These are phyloP conservation scores for Arachis stenosperma DNA, from an alignment of 306 rosid species.

Conservation along the genomic window DNA sequence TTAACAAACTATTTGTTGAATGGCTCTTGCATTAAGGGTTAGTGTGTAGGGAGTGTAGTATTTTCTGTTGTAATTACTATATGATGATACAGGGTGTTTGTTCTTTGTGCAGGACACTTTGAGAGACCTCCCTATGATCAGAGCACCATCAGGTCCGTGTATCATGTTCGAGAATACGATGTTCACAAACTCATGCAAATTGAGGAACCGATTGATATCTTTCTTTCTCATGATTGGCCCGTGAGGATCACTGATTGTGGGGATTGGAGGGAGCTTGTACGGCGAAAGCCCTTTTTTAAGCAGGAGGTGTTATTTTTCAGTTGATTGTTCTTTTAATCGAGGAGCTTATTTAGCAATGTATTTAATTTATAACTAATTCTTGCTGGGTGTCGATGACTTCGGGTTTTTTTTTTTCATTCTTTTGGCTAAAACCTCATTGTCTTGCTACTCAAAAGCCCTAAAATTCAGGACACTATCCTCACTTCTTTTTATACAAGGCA, in stretches of 20 bases:
- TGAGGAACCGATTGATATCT: conserved; percentile 79
- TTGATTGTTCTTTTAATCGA: conserved; percentile 8
- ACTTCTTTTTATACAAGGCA: background rate
- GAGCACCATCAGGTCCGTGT: conserved; percentile 69
- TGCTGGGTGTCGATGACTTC: background rate
- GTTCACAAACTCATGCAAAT: conserved; percentile 80
- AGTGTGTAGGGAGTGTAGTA: conserved; percentile 1
- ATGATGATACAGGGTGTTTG: background rate
- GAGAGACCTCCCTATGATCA: conserved; percentile 95
- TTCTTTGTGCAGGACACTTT: conserved; percentile 69
- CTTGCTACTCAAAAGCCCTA: background rate
- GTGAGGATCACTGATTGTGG: conserved; percentile 86
- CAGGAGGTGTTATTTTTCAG: conserved; percentile 60
- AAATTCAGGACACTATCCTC: conserved; percentile 11
- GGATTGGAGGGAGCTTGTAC: conserved; percentile 71
- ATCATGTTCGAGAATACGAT: conserved; percentile 93
- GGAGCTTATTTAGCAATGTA: conserved; percentile 17
- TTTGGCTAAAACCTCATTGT: background rate
- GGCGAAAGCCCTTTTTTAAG: conserved; percentile 56
- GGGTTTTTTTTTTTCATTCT: background rate
- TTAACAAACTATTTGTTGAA: background rate
- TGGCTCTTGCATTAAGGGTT: background rate
- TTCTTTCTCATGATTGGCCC: conserved; percentile 98
- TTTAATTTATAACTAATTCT: background rate
- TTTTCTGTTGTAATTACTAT: conserved; percentile 5